A percentile compares a stretch with the other conserved stretches of the same genome.
phyloP scores from a whole-genome alignment of 1,139 yeast genomes.

The Ogataea hybrid region DNA sequence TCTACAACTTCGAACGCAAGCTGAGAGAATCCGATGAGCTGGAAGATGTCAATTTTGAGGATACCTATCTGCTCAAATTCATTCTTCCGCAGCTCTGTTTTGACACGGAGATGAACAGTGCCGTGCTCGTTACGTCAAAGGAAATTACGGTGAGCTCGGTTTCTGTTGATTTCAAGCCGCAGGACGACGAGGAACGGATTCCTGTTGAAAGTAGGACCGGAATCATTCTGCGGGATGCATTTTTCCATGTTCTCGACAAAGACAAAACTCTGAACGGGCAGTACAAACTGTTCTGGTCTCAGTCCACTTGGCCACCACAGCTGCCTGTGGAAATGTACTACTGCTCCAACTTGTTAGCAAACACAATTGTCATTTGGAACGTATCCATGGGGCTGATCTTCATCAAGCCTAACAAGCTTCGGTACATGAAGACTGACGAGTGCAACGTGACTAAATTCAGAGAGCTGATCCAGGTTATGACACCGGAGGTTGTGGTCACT shows the following conservation, averaged over 20 bases:
- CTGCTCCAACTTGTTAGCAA: slow-evolving; percentile 54
- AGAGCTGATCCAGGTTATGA: slow-evolving; percentile 34
- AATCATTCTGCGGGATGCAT: slow-evolving; percentile 63
- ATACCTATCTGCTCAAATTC: slow-evolving; percentile 67
- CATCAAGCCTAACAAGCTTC: slow-evolving; percentile 66
- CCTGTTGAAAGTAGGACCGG: slow-evolving; percentile 73
- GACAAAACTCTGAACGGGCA: slow-evolving; percentile 43
- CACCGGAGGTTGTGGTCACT: slow-evolving; percentile 67
- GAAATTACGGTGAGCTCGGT: slow-evolving; percentile 69
- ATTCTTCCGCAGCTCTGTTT: slow-evolving; percentile 87
- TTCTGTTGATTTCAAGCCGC: slow-evolving; percentile 44
- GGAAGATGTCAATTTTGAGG: slow-evolving; percentile 47
- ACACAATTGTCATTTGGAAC: slow-evolving; percentile 59
- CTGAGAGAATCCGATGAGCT: slow-evolving; percentile 40
- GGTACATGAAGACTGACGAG: slow-evolving; percentile 33
- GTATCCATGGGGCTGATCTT: slow-evolving; percentile 61
- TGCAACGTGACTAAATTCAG: slow-evolving; percentile 18
- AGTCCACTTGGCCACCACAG: slow-evolving; percentile 75
- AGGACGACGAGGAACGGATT: slow-evolving; percentile 45
- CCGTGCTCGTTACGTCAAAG: slow-evolving; percentile 69
- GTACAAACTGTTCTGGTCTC: slow-evolving; percentile 39
- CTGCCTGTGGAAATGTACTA: slow-evolving; percentile 73
- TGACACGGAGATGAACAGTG: slow-evolving; percentile 59
- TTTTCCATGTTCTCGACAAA: slow-evolving; percentile 62
- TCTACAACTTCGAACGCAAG: slow-evolving; percentile 51